These are phyloP conservation scores for Colletotrichum sp. DNA, from an alignment of 2,329 filamentous ascomycete genomes.

Conservation along the genomic window DNA sequence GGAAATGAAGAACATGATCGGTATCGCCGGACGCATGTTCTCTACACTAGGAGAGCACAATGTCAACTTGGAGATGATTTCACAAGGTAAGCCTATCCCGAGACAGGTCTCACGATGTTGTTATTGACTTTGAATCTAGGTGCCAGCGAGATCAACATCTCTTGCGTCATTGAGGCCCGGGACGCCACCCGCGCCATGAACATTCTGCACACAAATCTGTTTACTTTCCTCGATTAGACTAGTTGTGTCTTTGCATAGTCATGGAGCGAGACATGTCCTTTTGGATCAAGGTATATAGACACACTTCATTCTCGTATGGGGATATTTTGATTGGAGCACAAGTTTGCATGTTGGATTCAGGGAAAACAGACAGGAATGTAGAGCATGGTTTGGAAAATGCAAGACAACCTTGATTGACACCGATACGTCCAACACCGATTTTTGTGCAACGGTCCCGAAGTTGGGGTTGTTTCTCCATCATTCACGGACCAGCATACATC, in stretches of 20 bases:
- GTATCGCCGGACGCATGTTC: slow-evolving; percentile 94
- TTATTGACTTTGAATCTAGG: slow-evolving; percentile 55
- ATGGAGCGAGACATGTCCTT: not conserved
- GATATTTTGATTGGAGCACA: not conserved
- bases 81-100: slow-evolving; percentile 71
- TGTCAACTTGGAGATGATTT: slow-evolving; percentile 99
- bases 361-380: not conserved
- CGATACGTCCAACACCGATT: not conserved
- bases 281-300: not conserved
- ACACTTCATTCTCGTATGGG: not conserved
- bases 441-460: not conserved
- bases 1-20: slow-evolving; percentile 97
- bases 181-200: slow-evolving; percentile 95
- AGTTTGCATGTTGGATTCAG: not conserved
- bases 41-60: slow-evolving; percentile 90
- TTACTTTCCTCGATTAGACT: slow-evolving; percentile 84
- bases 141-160: slow-evolving; percentile 98
- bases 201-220: slow-evolving; percentile 94
- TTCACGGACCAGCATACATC: not conserved
- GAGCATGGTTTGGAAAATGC: not conserved
- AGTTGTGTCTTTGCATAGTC: not conserved
- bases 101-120: slow-evolving; percentile 54
- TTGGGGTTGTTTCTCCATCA: not conserved
- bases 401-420: not conserved
- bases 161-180: slow-evolving; percentile 90